Base-by-base conservation (phyloP, 202 grass and related monocot genomes). In the Musa balbisiana region DNA sequence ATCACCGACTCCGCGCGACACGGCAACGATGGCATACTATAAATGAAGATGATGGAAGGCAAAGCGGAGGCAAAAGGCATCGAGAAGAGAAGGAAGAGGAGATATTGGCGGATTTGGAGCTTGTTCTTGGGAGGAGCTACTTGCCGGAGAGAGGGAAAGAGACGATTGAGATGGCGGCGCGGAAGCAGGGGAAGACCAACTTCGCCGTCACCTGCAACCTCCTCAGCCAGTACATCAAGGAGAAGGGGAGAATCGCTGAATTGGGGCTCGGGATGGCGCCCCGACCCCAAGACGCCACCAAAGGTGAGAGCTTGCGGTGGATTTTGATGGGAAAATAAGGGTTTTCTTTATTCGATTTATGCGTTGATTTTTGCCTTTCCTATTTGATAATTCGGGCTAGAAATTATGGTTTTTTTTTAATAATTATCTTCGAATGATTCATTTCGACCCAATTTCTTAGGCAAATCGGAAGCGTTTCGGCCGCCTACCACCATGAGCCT, bases 191-290 rank as follows among this genome's bases (percentile, higher is more conserved):
- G 33, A 81, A 50, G 33, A 77, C 27, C 67, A 78, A 72, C 74
- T 84, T 87, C 70, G 56, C 70, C 26, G 11, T 51, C 2, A 58
- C 79, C 55, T 82, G 75, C 74, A 67, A 55, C 5, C 69, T 53
- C 15, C 33, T 87, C 17, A 65, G 82, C 11, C 69, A 78, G 70
- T 81, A 79, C 79, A 70, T 87, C 78, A 33, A 20, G 64, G 62
- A 78, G 43, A 43, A 76, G 16, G 62, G 82, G 50, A 70, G 74
- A 29, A 50, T 59, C 20, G 51, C 52, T 52, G 58, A 54, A 14
- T 17, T 73, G 51, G 51, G 52, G 8, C 71, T 73, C 71, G 71
- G 71, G 11, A 24, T 54, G 10, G 24, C 13, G 8, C 11, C 22
- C 65, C 9, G 65, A 33, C 65, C 26, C 4, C 65, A 19, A 16